Evolutionary conservation across 192 early-diverging fungal genomes (phyloP), one percentile per base, ranked within the genome.

Genomic region (Oehlia diaphana): DNA sequence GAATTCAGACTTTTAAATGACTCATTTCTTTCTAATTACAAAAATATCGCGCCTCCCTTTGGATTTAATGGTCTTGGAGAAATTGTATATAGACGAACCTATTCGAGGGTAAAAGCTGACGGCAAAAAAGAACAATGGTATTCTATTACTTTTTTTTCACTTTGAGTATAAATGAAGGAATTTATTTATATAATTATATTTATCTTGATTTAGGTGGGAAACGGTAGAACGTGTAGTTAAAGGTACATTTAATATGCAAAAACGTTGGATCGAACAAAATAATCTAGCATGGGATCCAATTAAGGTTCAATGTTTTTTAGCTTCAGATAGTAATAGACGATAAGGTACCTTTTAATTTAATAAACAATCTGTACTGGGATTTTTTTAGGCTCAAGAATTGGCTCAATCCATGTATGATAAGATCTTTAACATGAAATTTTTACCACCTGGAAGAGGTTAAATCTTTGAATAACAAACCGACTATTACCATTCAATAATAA

Each of bases 31-130:
- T 26, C 62, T 9, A 81, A 81, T 26, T 81, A 81, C 10, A 69
- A 81, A 26, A 49, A 81, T 14, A 53, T 64, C 23, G 31, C 69
- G 3, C 80, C 87, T 70, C 85, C 87, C 7, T 88, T 88, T 71
- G 87, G 87, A 0, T 88, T 88, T 80, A 84, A 88, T 53, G 85
- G 87, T 13, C 84, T 88, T 23, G 87, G 87, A 28, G 87, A 85
- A 66, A 80, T 88, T 1, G 87, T 88, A 47, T 88, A 88, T 74
- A 73, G 78, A n/a, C 80, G 87, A 50, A 86, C 85, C 9, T 88
- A 88, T 58, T 83, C 85, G 8, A 76, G 87, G 4, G 65, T 85
- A n/a, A 85, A 88, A 68, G 26, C 63, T 16, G 71, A 86, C 26
- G 65, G 80, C 2, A 47, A 44, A 19, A 33, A 77, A 65, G 87